Evolutionary conservation across 2,329 filamentous ascomycete genomes (phyloP).

Genomic region (Drechslerella dactyloides): DNA sequence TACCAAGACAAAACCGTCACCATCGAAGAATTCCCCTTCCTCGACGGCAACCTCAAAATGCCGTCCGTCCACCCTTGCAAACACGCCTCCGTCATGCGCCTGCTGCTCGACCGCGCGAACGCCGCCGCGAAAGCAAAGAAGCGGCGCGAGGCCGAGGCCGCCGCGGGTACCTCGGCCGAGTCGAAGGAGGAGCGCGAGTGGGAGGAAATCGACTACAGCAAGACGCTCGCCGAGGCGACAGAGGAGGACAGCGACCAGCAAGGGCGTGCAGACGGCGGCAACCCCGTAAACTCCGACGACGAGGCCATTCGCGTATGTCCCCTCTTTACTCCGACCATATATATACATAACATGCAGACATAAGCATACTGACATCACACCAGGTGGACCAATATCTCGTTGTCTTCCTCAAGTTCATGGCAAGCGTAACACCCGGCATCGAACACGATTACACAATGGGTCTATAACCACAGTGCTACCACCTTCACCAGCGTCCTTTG

Average conservation of each 20-base stretch:
- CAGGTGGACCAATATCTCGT: conserved; percentile 88
- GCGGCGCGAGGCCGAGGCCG: conserved; percentile 55
- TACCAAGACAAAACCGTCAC: conserved; percentile 99
- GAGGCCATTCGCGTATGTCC: conserved; percentile 41
- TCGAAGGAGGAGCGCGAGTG: conserved; percentile 66
- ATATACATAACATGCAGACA: background rate
- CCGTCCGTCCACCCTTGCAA: conserved; percentile 96
- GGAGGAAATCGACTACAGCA: conserved; percentile 64
- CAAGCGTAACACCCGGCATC: conserved; percentile 92
- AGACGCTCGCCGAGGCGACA: conserved; percentile 42
- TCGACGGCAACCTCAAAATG: conserved; percentile 90
- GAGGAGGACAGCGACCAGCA: conserved; percentile 46
- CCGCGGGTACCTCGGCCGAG: conserved; percentile 55
- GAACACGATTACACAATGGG: conserved; percentile 96
- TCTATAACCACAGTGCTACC: conserved; percentile 9
- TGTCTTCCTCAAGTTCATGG: conserved; percentile 85
- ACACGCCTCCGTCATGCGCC: conserved; percentile 97
- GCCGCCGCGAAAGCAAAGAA: conserved; percentile 83
- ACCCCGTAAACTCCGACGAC: conserved; percentile 33
- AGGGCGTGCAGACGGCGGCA: conserved; percentile 40
- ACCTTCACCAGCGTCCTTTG: background rate
- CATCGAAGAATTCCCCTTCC: conserved; percentile 95
- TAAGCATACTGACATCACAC: background rate
- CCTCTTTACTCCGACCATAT: background rate
- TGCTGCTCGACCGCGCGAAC: conserved; percentile 90